Conservation (phyloP, 495 filamentous ascomycete species). For the Podospora anserina region DNA sequence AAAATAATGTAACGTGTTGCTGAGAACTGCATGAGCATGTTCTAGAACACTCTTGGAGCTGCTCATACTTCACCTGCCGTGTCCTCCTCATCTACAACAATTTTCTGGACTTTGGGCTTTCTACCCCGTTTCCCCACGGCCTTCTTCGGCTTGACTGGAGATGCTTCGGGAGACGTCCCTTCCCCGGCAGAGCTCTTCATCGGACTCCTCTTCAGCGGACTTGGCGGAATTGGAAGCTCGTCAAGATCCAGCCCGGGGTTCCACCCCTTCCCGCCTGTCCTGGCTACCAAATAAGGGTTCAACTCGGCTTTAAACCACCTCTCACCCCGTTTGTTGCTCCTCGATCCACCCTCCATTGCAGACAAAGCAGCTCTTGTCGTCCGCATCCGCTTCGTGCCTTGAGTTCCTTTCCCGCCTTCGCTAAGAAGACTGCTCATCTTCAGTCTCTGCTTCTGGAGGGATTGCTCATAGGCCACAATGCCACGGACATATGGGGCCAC, state of each 20-base stretch:
- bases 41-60: not conserved
- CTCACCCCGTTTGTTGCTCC: slow-evolving; percentile 68
- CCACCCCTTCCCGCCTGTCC: slow-evolving; percentile 67
- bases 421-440: slow-evolving; percentile 61
- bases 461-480: slow-evolving; percentile 73
- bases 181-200: not conserved
- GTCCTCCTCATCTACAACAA: slow-evolving; percentile 24
- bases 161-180: slow-evolving; percentile 8
- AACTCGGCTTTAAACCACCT: slow-evolving; percentile 71
- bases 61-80: slow-evolving; percentile 9
- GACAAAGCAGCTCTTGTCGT: slow-evolving; percentile 77
- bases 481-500: slow-evolving; percentile 78
- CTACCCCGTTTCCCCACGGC: slow-evolving; percentile 7
- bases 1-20: not conserved
- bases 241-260: slow-evolving; percentile 39
- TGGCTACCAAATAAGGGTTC: slow-evolving; percentile 60
- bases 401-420: slow-evolving; percentile 42
- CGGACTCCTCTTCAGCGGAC: not conserved
- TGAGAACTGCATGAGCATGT: too few relatives aligned
- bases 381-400: slow-evolving; percentile 61
- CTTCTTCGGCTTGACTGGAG: slow-evolving; percentile 12
- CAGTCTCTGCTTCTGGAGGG: slow-evolving; percentile 62
- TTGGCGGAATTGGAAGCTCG: slow-evolving; percentile 1
- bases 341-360: slow-evolving; percentile 75
- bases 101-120: slow-evolving; percentile 17